Evolutionary conservation across 345 rosid species (phyloP).

Genomic region (Aquilaria malaccensis): DNA sequence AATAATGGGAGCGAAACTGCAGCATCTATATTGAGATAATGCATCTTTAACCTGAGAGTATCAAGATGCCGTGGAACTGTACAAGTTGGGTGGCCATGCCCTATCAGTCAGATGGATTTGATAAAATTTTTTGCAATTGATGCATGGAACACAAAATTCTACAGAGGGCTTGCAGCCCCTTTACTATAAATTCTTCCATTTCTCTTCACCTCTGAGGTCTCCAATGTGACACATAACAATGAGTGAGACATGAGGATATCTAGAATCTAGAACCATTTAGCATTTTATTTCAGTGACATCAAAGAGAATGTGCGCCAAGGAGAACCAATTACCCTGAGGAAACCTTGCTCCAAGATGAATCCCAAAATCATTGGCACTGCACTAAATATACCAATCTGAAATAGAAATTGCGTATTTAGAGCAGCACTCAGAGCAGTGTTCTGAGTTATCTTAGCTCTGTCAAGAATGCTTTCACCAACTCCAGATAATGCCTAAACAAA

Average conservation of each 20-base stretch:
- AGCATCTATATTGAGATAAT: no score
- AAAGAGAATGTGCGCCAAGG: neutral
- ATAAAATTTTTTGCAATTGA: no score
- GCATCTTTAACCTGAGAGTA: no score
- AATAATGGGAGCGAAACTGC: no score
- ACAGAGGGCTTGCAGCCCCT: no score
- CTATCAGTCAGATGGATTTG: no score
- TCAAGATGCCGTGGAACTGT: no score
- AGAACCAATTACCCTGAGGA: constrained; percentile 39
- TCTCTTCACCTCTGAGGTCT: no score
- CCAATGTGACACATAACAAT: neutral
- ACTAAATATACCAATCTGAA: constrained; percentile 91
- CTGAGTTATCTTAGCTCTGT: constrained; percentile 44
- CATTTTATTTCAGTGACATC: constrained; percentile 3
- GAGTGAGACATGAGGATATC: neutral
- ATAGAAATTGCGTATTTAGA: constrained; percentile 86
- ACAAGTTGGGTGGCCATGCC: no score
- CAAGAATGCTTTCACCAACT: constrained; percentile 61
- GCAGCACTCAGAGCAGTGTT: constrained; percentile 80
- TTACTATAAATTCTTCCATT: no score
- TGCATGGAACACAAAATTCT: no score
- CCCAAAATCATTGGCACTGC: constrained; percentile 98
- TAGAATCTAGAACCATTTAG: constrained; percentile 1
- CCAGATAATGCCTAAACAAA: constrained; percentile 81
- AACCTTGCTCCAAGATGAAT: constrained; percentile 59